phyloP scores from a whole-genome alignment of 163 green algal species.

The Trebouxiophyceae sp. region DNA sequence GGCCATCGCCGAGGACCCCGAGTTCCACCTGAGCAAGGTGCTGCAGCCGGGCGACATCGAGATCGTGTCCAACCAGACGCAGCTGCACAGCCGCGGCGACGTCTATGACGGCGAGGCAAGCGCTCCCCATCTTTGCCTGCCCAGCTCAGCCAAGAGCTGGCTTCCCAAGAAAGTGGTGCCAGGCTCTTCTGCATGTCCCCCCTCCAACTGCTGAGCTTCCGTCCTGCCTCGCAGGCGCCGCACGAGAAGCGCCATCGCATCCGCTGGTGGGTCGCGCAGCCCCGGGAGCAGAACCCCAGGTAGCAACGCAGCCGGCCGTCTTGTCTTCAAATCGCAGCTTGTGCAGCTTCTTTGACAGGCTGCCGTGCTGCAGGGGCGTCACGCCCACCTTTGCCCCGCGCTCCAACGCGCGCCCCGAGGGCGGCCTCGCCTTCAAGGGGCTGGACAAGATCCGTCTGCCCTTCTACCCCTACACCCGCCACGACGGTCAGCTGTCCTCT shows the following conservation, averaged over 20 bases:
- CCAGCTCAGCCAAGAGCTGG: no score
- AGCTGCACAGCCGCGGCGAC: constrained; percentile 11
- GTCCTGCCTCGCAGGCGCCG: constrained; percentile 2
- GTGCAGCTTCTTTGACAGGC: background rate
- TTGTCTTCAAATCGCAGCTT: constrained; percentile 1
- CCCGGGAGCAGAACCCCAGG: background rate
- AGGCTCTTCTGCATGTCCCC: no score
- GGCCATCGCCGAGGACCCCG: constrained; percentile 17
- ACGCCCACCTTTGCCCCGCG: constrained; percentile 12
- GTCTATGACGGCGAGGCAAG: constrained; percentile 17
- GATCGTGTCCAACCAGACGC: constrained; percentile 13
- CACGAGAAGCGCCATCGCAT: constrained; percentile 15
- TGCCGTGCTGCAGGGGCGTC: constrained; percentile 1
- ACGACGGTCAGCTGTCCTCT: constrained; percentile 2
- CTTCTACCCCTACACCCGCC: constrained; percentile 11
- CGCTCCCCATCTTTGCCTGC: no score
- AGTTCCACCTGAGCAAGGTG: constrained; percentile 15
- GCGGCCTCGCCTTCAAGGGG: constrained; percentile 1
- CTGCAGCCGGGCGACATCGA: constrained; percentile 14
- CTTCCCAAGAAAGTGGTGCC: no score
- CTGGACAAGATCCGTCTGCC: constrained; percentile 4
- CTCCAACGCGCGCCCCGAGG: constrained; percentile 5
- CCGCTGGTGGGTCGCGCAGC: constrained; percentile 13
- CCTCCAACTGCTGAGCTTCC: no score
- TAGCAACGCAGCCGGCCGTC: background rate